Base-by-base conservation (phyloP, 495 filamentous ascomycete species). In the Cairneyella variabilis region DNA sequence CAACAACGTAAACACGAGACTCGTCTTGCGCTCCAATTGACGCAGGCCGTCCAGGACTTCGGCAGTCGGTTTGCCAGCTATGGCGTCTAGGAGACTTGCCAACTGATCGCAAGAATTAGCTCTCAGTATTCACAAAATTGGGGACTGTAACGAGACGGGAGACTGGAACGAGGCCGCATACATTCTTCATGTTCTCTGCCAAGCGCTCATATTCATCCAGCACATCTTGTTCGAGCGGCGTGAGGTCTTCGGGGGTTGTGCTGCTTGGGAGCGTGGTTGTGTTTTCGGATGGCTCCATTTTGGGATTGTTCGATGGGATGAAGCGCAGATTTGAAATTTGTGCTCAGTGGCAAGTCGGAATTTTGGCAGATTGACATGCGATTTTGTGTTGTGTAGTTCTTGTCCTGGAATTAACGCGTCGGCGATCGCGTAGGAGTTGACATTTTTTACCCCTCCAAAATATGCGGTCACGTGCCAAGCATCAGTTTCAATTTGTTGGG, bases 151-250 rank as follows among this genome's bases (percentile, higher is more conserved):
- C n/a, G n/a, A n/a, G n/a, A n/a, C n/a, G n/a, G n/a, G n/a, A n/a
- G n/a, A n/a, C n/a, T n/a, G n/a, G n/a, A n/a, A n/a, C n/a, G n/a
- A n/a, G n/a, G n/a, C n/a, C n/a, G n/a, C n/a, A n/a, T 68, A 92
- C 93, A 74, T 84, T 87, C 64, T 97, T 95, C 74, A 97, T 86
- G 64, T 97, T 97, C 60, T 85, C 83, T 1, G 92, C 79, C 21
- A 98, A 71, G 18, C 87, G 82, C 49, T 90, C 76, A 62, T 98
- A 98, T 69, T 97, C 93, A 34, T 96, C 89, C 0, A 98, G 76
- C 1, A 98, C 84, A 66, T 97, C 91, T 70, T 96, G 91, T 71
- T 98, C 91, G 8, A 93, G 79, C 4, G 89, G 85, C 0, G 87
- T 78, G 51, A 89, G 80, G 6, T 66, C 64, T 53, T 80, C 76